Evolutionary conservation across 257 asterid species (phyloP), one percentile per base, ranked within the genome.

Genomic region (Salvia splendens): DNA sequence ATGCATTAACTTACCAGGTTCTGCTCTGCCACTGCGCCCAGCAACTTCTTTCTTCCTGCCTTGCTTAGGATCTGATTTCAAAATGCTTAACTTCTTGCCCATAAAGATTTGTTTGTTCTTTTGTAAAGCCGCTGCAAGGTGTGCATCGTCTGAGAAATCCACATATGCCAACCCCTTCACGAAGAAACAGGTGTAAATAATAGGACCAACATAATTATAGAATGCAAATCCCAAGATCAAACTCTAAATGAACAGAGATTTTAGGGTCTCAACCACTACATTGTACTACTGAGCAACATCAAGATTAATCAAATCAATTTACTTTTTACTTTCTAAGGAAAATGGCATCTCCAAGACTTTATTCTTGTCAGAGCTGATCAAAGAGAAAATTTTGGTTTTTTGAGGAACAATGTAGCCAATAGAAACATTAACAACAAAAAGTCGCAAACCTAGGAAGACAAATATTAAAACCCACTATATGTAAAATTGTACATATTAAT

Each of bases 121-220:
- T 73, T 81, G 81, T 76, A 88, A 12, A 9, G 96, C 97, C 9
- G 87, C 85, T 42, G 81, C 76, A 68, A 94, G 96, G 84, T 88
- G 97, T 61, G 81, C 78, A 64, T 91, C 91, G 50, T 94, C 93
- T 3, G 80, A 75, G 84, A 94, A 94, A 76, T 91, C 96, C 83
- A 91, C 96, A 76, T 94, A 94, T 20, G 97, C 96, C 63, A 94
- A 76, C 71, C 96, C 97, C 99, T 91, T 76, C 67, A 80, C 47
- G 67, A 51, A 64, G 73, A 43, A 64, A 58, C 52, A 75, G 30
- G 35, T 68, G 69, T 58, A 36, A 77, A 71, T 59, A 81, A 71
- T 64, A 73, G 68, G 52, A 66, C 7, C 30, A 47, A 36, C 55
- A 53, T 1, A 48, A 17, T 42, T 42, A 3, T 12, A 5, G 5